phyloP scores from a whole-genome alignment of 2,329 filamentous ascomycete species.

The Aspergillus hortae region DNA sequence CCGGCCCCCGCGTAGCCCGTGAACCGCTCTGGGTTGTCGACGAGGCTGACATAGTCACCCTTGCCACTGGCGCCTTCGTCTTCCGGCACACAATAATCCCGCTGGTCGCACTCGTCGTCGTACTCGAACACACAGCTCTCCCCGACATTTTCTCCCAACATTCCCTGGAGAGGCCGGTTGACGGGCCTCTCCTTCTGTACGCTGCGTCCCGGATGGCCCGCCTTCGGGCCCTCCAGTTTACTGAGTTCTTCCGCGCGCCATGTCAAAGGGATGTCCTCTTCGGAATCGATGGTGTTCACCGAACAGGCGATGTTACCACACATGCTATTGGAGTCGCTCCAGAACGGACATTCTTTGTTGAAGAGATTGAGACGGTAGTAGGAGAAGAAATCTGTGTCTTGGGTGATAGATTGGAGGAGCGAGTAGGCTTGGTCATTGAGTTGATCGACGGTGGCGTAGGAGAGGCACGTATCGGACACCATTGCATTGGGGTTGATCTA shows the following conservation, averaged over 20 bases:
- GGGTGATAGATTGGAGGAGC: constrained; percentile 73
- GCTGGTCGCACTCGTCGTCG: constrained; percentile 93
- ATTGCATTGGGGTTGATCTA: constrained; percentile 86
- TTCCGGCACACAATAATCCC: constrained; percentile 94
- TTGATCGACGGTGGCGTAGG: constrained; percentile 82
- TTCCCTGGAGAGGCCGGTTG: constrained; percentile 72
- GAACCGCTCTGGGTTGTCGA: constrained; percentile 92
- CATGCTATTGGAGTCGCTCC: constrained; percentile 88
- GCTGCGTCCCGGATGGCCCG: constrained; percentile 77
- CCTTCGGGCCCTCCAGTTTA: constrained; percentile 85
- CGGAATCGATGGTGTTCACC: constrained; percentile 90
- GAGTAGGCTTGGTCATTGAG: constrained; percentile 77
- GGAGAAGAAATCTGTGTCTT: constrained; percentile 93
- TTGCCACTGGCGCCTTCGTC: constrained; percentile 83
- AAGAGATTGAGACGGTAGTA: constrained; percentile 95
- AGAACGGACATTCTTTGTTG: constrained; percentile 92
- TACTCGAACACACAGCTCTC: constrained; percentile 98
- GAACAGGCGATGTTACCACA: constrained; percentile 97
- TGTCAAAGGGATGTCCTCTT: constrained; percentile 85
- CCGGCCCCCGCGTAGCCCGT: constrained; percentile 88
- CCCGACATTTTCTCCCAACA: constrained; percentile 78
- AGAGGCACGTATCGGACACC: constrained; percentile 90
- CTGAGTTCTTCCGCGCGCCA: constrained; percentile 91
- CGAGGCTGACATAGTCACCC: constrained; percentile 92
- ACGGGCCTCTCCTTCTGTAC: constrained; percentile 66